A percentile compares a stretch with the other conserved stretches of the same genome.
These are phyloP conservation scores for Pythium utonaiense DNA, from an alignment of 352 stramenopile species.

Conservation along the genomic window DNA sequence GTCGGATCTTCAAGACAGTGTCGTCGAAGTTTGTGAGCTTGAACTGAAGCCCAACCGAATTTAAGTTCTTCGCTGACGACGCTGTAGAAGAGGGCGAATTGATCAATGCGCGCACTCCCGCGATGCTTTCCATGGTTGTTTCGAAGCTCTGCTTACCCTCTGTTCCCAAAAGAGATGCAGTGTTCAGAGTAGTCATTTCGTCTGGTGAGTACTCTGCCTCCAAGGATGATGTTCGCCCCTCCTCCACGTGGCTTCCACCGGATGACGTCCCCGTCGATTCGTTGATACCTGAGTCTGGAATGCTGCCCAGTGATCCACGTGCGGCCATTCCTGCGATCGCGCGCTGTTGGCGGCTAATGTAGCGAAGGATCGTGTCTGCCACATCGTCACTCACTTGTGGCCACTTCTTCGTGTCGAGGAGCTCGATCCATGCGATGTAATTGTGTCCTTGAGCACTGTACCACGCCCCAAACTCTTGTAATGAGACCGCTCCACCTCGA, in stretches of 20 bases:
- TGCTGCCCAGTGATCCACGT: slow-evolving; percentile 21
- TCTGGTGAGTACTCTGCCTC: slow-evolving; percentile 38
- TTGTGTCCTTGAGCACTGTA: slow-evolving; percentile 79
- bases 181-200: slow-evolving; percentile 34
- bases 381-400: slow-evolving; percentile 57
- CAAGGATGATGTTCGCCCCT: slow-evolving; percentile 36
- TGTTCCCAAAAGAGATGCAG: slow-evolving; percentile 32
- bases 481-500: slow-evolving; percentile 70
- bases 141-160: slow-evolving; percentile 28
- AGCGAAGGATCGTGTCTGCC: slow-evolving; percentile 68
- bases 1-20: slow-evolving; percentile 68
- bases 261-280: slow-evolving; percentile 70
- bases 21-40: slow-evolving; percentile 87
- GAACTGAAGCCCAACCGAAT: slow-evolving; percentile 78
- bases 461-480: slow-evolving; percentile 85
- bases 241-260: slow-evolving; percentile 41
- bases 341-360: slow-evolving; percentile 69
- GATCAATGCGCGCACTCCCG: slow-evolving; percentile 57
- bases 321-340: slow-evolving; percentile 32
- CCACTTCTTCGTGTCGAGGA: slow-evolving; percentile 84
- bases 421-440: slow-evolving; percentile 85
- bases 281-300: slow-evolving; percentile 50
- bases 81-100: slow-evolving; percentile 45
- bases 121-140: slow-evolving; percentile 49
- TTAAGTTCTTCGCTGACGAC: slow-evolving; percentile 48